Base-by-base conservation (phyloP, 805 yeast genomes). In the Saccharomycopsis guyanensis region DNA sequence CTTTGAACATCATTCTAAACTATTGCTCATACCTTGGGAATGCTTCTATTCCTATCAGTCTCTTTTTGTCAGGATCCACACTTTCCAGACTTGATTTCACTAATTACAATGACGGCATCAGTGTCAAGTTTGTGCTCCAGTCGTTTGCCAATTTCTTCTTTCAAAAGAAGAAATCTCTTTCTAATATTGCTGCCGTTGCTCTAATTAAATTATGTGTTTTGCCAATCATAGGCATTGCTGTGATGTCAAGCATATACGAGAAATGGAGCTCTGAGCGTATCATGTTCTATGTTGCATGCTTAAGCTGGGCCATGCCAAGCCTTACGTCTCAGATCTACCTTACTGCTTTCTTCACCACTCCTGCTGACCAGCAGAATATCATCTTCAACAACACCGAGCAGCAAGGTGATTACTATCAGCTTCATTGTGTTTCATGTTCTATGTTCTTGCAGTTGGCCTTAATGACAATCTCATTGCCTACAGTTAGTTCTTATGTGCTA, bases 21-120 rank as follows among this genome's bases (percentile, higher is more conserved):
- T 78, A 81, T 53, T 70, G 89, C 0, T 59, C 76, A 2, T 91
- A 91, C 59, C 66, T 91, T 4, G 95, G 95, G 0, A 76, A 77
- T 22, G 96, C 96, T 0, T 78, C 84, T 44, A 95, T 91, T 31
- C 97, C 96, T 0, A 62, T 86, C 47, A 96, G 96, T 0, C 66
- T 91, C 50, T 61, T 86, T 40, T 58, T 91, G 45, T 62, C 89
- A 23, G 97, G 97, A 2, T 95, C 91, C 12, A 86, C 95, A 1
- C 76, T 91, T 37, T 84, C 96, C 1, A 67, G 96, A 40, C 70
- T 91, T 49, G 68, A 71, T 47, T 47, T 43, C 29, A 40, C 36
- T 7, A 22, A 43, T 8, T 43, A 31, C 4, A 27, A 35, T 31
- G 27, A 38, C 27, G 19, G 25, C 18, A 20, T 16, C 18, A 22